Base-by-base conservation (phyloP, 2,329 filamentous ascomycete genomes). In the Clonostachys rhizophaga region DNA sequence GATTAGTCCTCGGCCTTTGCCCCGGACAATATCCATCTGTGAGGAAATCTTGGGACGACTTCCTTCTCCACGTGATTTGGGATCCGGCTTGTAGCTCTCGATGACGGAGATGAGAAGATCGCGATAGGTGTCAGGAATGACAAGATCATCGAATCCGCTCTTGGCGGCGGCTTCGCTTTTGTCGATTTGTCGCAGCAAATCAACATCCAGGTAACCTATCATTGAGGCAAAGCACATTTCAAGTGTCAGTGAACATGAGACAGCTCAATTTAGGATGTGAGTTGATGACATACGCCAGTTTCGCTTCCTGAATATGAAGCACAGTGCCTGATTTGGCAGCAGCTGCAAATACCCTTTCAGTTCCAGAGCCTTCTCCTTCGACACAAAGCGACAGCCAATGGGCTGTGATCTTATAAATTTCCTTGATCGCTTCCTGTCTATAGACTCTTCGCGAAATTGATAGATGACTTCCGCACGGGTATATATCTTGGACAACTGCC, bases 1-100 rank as follows among this genome's bases (percentile, higher is more conserved):
- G 53, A 78, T 75, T 49, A 75, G 69, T 14, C 73, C 74, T 52
- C 68, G 69, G 47, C 65, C 76, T 62, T 79, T 78, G 44, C 74
- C 74, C 8, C 65, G 64, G 55, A 79, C 76, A 47, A 78, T 64
- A 49, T 79, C 74, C 59, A 42, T 42, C 18, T 42, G 40, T 9
- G 40, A 17, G 17, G 40, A 20, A n/a, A 20, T 24, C 8, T 14
- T 20, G 7, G 24, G 24, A 1, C 2, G 24, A 2, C 24, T 9
- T 17, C 13, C 40, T 2, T 42, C 40, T 17, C n/a, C 2, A 7
- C 20, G n/a, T 9, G 4, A 14, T 17, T 42, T 24, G 14, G 12
- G 2, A 17, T n/a, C 13, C 3, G 40, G 20, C 2, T 2, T n/a
- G 16, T 42, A 13, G n/a, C 20, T 42, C 40, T 24, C 20, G 40